These are phyloP conservation scores for Amorphotheca resinae DNA, from an alignment of 495 filamentous ascomycete species.

Conservation along the genomic window DNA sequence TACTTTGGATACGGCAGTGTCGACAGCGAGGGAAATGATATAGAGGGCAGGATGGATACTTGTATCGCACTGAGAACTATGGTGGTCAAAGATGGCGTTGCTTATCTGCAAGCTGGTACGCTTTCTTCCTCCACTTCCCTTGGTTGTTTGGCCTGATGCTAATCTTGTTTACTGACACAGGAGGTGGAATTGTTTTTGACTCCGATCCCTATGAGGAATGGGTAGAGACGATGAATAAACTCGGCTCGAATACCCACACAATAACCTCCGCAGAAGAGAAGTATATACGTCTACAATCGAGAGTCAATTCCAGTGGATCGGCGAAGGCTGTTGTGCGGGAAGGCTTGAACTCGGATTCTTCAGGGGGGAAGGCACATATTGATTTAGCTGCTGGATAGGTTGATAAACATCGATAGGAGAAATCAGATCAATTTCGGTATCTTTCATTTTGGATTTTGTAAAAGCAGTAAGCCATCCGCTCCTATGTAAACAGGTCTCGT, in stretches of 20 bases:
- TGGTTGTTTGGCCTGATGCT: neutral
- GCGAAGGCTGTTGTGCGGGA: neutral
- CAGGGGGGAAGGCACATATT: slow-evolving; percentile 7
- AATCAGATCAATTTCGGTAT: neutral
- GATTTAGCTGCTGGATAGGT: slow-evolving; percentile 8
- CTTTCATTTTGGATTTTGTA: no score
- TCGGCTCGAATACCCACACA: slow-evolving; percentile 76
- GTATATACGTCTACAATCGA: slow-evolving; percentile 34
- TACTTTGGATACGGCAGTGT: slow-evolving; percentile 69
- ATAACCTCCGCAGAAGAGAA: slow-evolving; percentile 73
- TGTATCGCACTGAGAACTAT: slow-evolving; percentile 97
- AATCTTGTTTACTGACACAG: slow-evolving; percentile 22
- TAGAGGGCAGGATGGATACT: slow-evolving; percentile 89
- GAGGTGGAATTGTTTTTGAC: slow-evolving; percentile 96
- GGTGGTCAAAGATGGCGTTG: slow-evolving; percentile 81
- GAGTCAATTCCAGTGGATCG: slow-evolving; percentile 2
- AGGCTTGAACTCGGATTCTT: neutral
- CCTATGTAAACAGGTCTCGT: no score
- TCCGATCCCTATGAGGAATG: slow-evolving; percentile 90
- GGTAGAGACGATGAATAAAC: slow-evolving; percentile 95
- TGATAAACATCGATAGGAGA: neutral
- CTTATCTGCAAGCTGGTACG: slow-evolving; percentile 77
- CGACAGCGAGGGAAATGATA: slow-evolving; percentile 27
- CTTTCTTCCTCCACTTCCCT: neutral
- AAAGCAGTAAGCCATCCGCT: no score